These are phyloP conservation scores for Baeospora myosura DNA, from an alignment of 1,284 basidiomycete species.

Conservation along the genomic window DNA sequence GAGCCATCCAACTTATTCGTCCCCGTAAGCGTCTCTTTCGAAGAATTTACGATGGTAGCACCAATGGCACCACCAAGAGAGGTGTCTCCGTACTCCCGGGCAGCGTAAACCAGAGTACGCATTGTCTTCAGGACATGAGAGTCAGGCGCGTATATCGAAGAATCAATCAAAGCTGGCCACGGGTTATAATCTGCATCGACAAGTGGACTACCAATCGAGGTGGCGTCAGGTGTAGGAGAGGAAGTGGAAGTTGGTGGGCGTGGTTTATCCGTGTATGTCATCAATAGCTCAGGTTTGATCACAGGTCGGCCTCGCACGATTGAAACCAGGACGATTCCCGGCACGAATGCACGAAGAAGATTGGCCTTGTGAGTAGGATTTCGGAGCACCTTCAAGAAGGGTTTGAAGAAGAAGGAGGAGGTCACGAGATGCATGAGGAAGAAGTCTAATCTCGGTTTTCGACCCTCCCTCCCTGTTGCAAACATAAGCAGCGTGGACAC, in stretches of 20 bases:
- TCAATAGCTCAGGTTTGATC: slow-evolving; percentile 47
- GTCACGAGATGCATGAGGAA: slow-evolving; percentile 69
- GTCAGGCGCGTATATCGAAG: slow-evolving; percentile 48
- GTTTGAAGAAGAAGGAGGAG: slow-evolving; percentile 52
- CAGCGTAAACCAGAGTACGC: slow-evolving; percentile 47
- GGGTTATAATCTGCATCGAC: slow-evolving; percentile 39
- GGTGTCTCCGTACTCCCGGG: slow-evolving; percentile 41
- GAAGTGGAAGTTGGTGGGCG: slow-evolving; percentile 24
- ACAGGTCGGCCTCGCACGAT: slow-evolving; percentile 52
- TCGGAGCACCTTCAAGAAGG: slow-evolving; percentile 33
- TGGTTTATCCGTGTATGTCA: slow-evolving; percentile 44
- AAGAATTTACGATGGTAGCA: slow-evolving; percentile 26
- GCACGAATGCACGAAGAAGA: slow-evolving; percentile 42
- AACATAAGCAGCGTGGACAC: slow-evolving; percentile 44
- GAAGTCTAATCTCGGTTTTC: slow-evolving; percentile 55
- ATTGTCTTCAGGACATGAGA: slow-evolving; percentile 57
- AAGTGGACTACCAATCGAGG: slow-evolving; percentile 29
- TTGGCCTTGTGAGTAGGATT: slow-evolving; percentile 32
- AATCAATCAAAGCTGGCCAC: slow-evolving; percentile 52
- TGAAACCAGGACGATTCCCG: slow-evolving; percentile 35
- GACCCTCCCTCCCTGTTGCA: slow-evolving; percentile 42
- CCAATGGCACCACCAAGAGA: slow-evolving; percentile 38
- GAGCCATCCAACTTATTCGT: slow-evolving; percentile 48
- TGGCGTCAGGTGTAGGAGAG: slow-evolving; percentile 13
- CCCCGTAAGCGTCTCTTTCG: slow-evolving; percentile 36